These are phyloP conservation scores for Capsicum baccatum DNA, from an alignment of 257 asterid genomes.

Conservation along the genomic window DNA sequence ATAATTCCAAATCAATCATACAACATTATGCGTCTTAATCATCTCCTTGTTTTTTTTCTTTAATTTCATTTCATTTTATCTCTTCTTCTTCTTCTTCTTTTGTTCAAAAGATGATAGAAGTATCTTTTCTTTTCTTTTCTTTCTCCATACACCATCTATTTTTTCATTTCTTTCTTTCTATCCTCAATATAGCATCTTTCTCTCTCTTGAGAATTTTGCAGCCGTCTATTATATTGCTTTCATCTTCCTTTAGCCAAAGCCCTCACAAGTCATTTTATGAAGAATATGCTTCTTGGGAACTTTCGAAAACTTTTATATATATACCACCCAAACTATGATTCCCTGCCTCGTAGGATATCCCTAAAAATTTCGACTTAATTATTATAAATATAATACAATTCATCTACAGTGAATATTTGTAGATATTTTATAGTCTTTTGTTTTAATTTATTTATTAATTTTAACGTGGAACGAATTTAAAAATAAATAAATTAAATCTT, in stretches of 20 bases:
- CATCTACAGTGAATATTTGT: no score
- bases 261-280: constrained; percentile 17
- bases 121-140: not conserved
- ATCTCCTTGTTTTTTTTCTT: not conserved
- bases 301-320: constrained; percentile 2
- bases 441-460: no score
- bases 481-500: no score
- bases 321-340: constrained; percentile 29
- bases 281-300: constrained; percentile 5
- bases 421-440: no score
- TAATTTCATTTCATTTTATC: not conserved
- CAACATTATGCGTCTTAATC: not conserved
- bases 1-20: not conserved
- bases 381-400: no score
- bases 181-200: not conserved
- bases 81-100: not conserved
- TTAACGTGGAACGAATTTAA: no score
- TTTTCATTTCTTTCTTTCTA: not conserved
- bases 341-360: not conserved
- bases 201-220: not conserved
- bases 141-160: not conserved
- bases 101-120: not conserved
- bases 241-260: constrained; percentile 22
- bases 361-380: no score
- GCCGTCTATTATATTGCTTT: constrained; percentile 8